Base-by-base conservation (phyloP, 768 basidiomycete species). In the Cubamyces sp. region DNA sequence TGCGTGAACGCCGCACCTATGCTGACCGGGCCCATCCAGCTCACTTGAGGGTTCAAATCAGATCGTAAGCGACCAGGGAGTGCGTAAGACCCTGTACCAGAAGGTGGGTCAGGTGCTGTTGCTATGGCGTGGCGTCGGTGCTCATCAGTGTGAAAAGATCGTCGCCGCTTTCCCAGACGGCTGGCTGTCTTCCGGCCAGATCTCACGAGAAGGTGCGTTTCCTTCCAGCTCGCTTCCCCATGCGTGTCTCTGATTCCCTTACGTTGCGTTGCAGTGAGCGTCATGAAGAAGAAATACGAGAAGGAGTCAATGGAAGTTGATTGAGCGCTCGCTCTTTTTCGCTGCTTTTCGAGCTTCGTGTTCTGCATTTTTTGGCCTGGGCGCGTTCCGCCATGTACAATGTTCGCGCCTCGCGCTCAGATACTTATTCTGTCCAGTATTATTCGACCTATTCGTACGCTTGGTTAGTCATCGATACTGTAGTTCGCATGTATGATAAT, bases 161-260 rank as follows among this genome's bases (percentile, higher is more conserved):
- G 88, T 93, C 0, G 82, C 81, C n/a, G 85, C 85, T 1, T 94
- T 91, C 74, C 92, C 92, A 0, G 79, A 87, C 0, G 90, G 90
- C 14, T 94, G 92, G 92, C 85, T 94, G 77, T 86, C 87, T 28
- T 91, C 90, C 3, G 90, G 91, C 3, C 90, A 92, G 73, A 91
- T 94, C 62, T 92, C 91, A 37, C 82, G 92, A 69, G 92, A 94
- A 80, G 90, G 91, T 92, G 53, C 39, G 87, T 74, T 3, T n/a
- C 9, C 41, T 9, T 19, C 45, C 12, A 40, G 23, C 12, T 19
- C n/a, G 5, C 21, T 43, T 21, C 19, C 15, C 16, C 40, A 23
- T 21, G 34, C 21, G 19, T 19, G 9, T 23, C 14, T 28, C 2
- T 2, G 7, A 23, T 15, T 43, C 23, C 5, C 43, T 49, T 26